Conservation (phyloP, 805 yeast species). For the Candida railenensis region DNA sequence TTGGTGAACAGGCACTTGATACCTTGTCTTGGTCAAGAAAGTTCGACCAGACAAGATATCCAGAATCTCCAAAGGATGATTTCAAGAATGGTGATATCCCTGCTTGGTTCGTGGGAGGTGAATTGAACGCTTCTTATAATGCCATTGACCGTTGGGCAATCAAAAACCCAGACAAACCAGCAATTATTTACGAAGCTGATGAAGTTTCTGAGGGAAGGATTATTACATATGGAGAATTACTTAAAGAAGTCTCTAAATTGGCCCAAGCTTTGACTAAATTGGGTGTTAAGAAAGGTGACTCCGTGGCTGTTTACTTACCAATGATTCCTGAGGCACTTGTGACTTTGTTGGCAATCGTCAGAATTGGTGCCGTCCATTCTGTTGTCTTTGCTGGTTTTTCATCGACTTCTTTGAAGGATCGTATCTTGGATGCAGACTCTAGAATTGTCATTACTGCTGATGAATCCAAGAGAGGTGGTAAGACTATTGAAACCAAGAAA, state of each 20-base stretch:
- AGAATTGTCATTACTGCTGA: slow-evolving; percentile 90
- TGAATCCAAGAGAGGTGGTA: slow-evolving; percentile 95
- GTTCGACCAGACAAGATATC: slow-evolving; percentile 48
- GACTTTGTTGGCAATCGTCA: slow-evolving; percentile 88
- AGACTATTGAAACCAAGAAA: slow-evolving; percentile 85
- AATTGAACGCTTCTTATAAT: slow-evolving; percentile 89
- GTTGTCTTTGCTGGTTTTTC: slow-evolving; percentile 97
- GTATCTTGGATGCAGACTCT: slow-evolving; percentile 84
- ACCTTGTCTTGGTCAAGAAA: slow-evolving; percentile 53
- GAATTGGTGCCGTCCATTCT: slow-evolving; percentile 95
- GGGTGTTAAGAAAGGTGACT: slow-evolving; percentile 93
- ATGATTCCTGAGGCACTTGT: slow-evolving; percentile 97
- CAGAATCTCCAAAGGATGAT: slow-evolving; percentile 47
- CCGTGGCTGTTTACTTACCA: slow-evolving; percentile 94
- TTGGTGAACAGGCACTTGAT: slow-evolving; percentile 52
- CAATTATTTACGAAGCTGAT: slow-evolving; percentile 91
- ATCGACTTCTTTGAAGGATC: slow-evolving; percentile 87
- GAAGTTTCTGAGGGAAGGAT: slow-evolving; percentile 71
- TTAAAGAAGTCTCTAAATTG: slow-evolving; percentile 79
- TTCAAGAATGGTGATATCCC: slow-evolving; percentile 71
- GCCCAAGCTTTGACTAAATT: slow-evolving; percentile 80
- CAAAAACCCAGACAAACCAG: slow-evolving; percentile 78
- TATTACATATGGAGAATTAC: slow-evolving; percentile 83
- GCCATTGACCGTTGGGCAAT: slow-evolving; percentile 96
- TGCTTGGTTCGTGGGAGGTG: slow-evolving; percentile 89